These are phyloP conservation scores for Boletus fagicola DNA, from an alignment of 768 basidiomycete genomes.

Conservation along the genomic window DNA sequence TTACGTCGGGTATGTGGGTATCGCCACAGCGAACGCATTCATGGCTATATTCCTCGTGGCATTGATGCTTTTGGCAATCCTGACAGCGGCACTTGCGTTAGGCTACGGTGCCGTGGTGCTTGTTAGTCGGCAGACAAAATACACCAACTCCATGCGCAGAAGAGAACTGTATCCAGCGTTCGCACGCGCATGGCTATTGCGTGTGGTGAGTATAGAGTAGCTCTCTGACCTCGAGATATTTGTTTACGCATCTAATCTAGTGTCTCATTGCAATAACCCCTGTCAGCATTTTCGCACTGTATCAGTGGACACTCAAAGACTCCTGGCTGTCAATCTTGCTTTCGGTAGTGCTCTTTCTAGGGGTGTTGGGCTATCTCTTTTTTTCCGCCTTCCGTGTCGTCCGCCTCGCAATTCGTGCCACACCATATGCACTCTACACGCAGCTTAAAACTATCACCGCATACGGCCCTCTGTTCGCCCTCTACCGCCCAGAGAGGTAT, in stretches of 20 bases:
- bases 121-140: constrained; percentile 20
- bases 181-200: constrained; percentile 58
- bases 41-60: constrained; percentile 80
- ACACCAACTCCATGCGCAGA: constrained; percentile 16
- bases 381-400: constrained; percentile 50
- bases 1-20: constrained; percentile 71
- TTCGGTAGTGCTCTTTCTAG: constrained; percentile 66
- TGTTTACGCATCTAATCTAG: constrained; percentile 32
- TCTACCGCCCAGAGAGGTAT: constrained; percentile 64
- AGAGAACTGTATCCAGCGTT: constrained; percentile 44
- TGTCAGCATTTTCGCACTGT: constrained; percentile 73
- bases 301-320: constrained; percentile 89
- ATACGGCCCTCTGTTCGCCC: constrained; percentile 60
- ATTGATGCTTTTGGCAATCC: constrained; percentile 66
- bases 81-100: constrained; percentile 48
- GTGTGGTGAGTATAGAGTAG: constrained; percentile 51
- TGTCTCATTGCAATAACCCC: constrained; percentile 67
- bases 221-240: not conserved
- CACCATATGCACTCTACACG: constrained; percentile 39
- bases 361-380: constrained; percentile 46
- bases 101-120: constrained; percentile 46
- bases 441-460: constrained; percentile 38
- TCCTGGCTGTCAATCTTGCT: constrained; percentile 84
- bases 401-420: constrained; percentile 42
- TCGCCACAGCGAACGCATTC: constrained; percentile 85